These are phyloP conservation scores for Candida ovalis DNA, from an alignment of 805 yeast genomes.

Conservation along the genomic window DNA sequence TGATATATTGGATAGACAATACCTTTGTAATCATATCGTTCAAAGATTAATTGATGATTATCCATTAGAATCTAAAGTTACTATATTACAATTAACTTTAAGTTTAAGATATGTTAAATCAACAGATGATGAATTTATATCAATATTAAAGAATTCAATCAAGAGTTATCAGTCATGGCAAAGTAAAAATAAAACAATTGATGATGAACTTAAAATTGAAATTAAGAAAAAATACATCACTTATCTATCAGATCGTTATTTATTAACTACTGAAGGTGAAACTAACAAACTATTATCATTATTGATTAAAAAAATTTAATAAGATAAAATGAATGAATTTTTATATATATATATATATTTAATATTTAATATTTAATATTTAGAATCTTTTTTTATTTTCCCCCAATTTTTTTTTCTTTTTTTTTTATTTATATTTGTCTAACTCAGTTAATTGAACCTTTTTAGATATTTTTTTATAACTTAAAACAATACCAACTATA, in stretches of 20 bases:
- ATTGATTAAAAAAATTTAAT: constrained; percentile 24
- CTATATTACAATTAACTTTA: constrained; percentile 53
- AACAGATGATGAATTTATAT: constrained; percentile 46
- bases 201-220: constrained; percentile 26
- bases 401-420: too few species aligned
- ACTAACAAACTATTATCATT: constrained; percentile 18
- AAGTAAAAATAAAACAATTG: constrained; percentile 35
- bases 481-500: constrained; percentile 18
- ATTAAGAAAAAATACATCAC: constrained; percentile 32
- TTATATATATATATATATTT: background rate
- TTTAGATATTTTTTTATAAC: constrained; percentile 24
- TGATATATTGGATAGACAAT: constrained; percentile 61
- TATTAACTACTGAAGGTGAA: constrained; percentile 18
- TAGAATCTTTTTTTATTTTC: too few species aligned
- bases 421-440: constrained; percentile 24
- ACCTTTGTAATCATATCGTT: constrained; percentile 64
- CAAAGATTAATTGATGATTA: constrained; percentile 44
- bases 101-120: constrained; percentile 55
- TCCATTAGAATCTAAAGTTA: constrained; percentile 37
- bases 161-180: constrained; percentile 59
- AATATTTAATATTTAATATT: too few species aligned
- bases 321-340: background rate
- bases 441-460: constrained; percentile 19
- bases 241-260: constrained; percentile 28
- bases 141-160: constrained; percentile 61